Base-by-base conservation (phyloP, 164 flowering plant genomes). In the Chloranthus sessilifolius region DNA sequence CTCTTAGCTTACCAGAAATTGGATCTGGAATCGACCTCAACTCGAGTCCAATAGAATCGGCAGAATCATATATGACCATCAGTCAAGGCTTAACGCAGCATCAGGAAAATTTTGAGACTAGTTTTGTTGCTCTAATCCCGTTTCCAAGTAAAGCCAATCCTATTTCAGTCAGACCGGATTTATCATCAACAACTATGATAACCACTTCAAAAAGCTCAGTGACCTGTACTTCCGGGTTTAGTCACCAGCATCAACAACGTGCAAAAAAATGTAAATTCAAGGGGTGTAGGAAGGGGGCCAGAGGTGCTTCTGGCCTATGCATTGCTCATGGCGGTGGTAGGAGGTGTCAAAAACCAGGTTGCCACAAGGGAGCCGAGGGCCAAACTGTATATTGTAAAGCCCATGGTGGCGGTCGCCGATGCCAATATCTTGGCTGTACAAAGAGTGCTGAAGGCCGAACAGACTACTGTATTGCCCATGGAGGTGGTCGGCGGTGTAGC, bases 361-460 rank as follows among this genome's bases (percentile, higher is more conserved):
- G 98, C 69, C 74, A 74, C 42, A 91, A 83, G 60, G 98, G 98
- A 47, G 98, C 98, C 3, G 96, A 88, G 72, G 96, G 98, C 14
- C 77, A 90, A 7, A 88, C 98, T 19, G 95, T 80, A 15, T 88
- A 74, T 68, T 91, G 98, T 66, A 91, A 88, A 64, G 95, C 98
- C 43, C 98, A 91, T 62, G 98, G 98, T 19, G 98, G 98, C 30
- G 98, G 98, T 14, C 87, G 96, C 1, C 71, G 98, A 10, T 90
- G 98, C 64, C 85, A 90, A 53, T 64, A 33, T 43, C 76, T 88
- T 38, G 98, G 98, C 1, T 90, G 98, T 66, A 83, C 96, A 1
- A 90, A 85, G 74, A 88, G 98, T 66, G 96, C 98, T 22, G 98
- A 90, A 69, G 98, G 98, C 10, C 87, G 95, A 6, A 90, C 98